Percentiles rank a stretch among this genome's conserved stretches.
These are phyloP conservation scores for Globisporangium radiosum DNA, from an alignment of 352 stramenopile species.

Conservation along the genomic window DNA sequence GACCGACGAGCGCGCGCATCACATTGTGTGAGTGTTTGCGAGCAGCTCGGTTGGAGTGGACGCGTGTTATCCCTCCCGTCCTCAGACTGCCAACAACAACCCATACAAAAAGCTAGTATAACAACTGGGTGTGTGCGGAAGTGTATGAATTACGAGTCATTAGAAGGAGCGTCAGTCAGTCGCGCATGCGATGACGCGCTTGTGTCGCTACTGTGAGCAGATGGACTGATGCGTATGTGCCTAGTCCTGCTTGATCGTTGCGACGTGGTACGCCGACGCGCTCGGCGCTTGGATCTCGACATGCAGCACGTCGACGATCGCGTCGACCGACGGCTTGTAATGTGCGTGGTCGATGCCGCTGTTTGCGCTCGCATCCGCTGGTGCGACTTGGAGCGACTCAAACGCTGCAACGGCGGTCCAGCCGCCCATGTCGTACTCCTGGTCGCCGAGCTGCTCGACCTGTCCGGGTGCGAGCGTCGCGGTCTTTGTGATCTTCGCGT, in stretches of 20 bases:
- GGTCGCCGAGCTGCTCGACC: constrained; percentile 36
- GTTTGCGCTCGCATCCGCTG: constrained; percentile 14
- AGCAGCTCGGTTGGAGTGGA: too few relatives aligned
- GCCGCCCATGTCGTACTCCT: constrained; percentile 76
- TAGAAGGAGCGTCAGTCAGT: too few relatives aligned
- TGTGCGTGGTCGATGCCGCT: constrained; percentile 26
- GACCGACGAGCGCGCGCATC: constrained; percentile 10
- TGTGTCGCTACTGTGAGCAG: neutral
- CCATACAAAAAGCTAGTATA: too few relatives aligned
- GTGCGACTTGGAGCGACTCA: constrained; percentile 48
- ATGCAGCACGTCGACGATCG: constrained; percentile 54
- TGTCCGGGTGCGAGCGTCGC: constrained; percentile 36
- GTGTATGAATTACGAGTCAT: too few relatives aligned
- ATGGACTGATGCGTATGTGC: neutral
- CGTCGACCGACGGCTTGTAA: constrained; percentile 48
- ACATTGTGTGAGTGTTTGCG: constrained; percentile 28
- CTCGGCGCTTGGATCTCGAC: constrained; percentile 39
- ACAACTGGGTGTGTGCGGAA: too few relatives aligned
- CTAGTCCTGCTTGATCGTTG: constrained; percentile 34
- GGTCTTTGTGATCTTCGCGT: constrained; percentile 59
- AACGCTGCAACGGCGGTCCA: constrained; percentile 63
- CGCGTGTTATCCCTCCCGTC: too few relatives aligned
- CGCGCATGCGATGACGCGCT: neutral
- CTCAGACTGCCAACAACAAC: too few relatives aligned
- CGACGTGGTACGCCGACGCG: constrained; percentile 30